These are phyloP conservation scores for Micromonas commoda DNA, from an alignment of 139 green algal species.

Conservation along the genomic window DNA sequence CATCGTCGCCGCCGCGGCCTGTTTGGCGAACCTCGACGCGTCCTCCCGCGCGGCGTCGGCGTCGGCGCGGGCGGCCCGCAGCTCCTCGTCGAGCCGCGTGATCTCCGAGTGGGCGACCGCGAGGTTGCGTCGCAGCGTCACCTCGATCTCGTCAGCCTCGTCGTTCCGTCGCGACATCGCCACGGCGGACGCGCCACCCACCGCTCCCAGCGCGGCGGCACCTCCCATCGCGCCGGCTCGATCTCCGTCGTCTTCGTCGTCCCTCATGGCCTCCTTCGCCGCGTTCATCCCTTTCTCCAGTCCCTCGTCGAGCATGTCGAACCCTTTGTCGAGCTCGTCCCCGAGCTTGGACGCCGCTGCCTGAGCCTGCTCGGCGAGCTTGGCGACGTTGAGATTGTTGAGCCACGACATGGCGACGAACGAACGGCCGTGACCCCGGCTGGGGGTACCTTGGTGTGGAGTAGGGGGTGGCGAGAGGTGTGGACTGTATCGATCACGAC, in stretches of 20 bases:
- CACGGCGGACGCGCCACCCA: neutral
- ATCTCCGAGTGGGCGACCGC: neutral
- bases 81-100: neutral
- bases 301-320: neutral
- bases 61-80: neutral
- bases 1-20: neutral
- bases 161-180: neutral
- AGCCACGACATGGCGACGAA: too few relatives aligned
- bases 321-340: neutral
- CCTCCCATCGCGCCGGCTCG: neutral
- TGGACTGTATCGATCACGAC: too few relatives aligned
- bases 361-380: neutral
- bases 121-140: neutral
- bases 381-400: neutral
- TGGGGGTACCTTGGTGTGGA: too few relatives aligned
- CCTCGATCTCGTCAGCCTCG: neutral
- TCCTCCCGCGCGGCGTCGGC: neutral
- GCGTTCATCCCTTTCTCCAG: neutral
- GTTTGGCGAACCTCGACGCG: neutral
- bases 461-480: too few relatives aligned
- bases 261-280: neutral
- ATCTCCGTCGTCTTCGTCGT: constrained; percentile 14
- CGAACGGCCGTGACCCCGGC: too few relatives aligned
- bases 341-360: neutral
- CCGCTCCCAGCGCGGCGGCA: neutral